These are phyloP conservation scores for Fusarium duplospermum DNA, from an alignment of 2,329 filamentous ascomycete genomes.

Conservation along the genomic window DNA sequence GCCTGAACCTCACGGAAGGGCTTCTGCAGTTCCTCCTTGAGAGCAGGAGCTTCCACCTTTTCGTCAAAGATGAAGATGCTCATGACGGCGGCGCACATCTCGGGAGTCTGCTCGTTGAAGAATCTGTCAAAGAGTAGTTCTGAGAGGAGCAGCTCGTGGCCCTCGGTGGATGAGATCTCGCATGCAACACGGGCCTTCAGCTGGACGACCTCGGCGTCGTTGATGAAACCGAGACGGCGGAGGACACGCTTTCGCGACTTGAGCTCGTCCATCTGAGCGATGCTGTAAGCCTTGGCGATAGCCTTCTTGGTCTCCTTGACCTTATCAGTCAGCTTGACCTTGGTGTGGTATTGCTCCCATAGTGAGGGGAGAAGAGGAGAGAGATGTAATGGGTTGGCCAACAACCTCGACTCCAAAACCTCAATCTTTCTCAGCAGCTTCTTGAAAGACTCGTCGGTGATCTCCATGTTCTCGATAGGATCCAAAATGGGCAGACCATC, in stretches of 20 bases:
- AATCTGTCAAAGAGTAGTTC: conserved; percentile 97
- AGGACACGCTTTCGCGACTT: conserved; percentile 96
- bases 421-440: conserved; percentile 95
- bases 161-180: conserved; percentile 91
- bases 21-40: conserved; percentile 88
- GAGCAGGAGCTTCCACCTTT: conserved; percentile 81
- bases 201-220: conserved; percentile 94
- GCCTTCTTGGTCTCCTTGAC: conserved; percentile 91
- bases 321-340: conserved; percentile 79
- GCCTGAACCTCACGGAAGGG: conserved; percentile 87
- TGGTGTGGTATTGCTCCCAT: conserved; percentile 87
- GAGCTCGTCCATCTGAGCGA: conserved; percentile 94
- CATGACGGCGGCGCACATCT: conserved; percentile 86
- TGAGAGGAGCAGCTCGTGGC: conserved; percentile 91
- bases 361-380: conserved; percentile 85
- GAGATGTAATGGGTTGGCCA: conserved; percentile 91
- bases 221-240: conserved; percentile 93
- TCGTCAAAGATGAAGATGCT: conserved; percentile 99
- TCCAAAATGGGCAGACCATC: conserved; percentile 91
- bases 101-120: conserved; percentile 94
- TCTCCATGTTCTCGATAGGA: conserved; percentile 96
- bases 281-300: conserved; percentile 84
- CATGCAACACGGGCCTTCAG: conserved; percentile 97
- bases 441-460: conserved; percentile 92
- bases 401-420: conserved; percentile 88